Conservation (phyloP, 176 grass and related monocot species). For the Carex myosuroides region DNA sequence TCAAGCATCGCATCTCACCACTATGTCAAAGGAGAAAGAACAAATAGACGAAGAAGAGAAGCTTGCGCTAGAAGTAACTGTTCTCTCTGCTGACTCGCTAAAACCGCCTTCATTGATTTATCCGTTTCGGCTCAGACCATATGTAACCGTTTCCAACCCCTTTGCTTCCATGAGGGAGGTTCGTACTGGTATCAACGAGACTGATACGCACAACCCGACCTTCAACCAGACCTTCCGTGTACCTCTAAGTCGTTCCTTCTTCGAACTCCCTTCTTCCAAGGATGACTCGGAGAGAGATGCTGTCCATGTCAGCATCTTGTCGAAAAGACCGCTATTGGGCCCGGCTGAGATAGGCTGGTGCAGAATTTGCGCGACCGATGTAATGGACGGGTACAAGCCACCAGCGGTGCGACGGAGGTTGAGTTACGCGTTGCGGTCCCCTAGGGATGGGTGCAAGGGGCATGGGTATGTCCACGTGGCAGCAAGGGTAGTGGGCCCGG, state of each 20-base stretch:
- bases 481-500: conserved; percentile 54
- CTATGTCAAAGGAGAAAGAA: not conserved
- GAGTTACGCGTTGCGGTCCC: conserved; percentile 70
- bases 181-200: conserved; percentile 37
- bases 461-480: conserved; percentile 65
- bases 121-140: conserved; percentile 56
- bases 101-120: conserved; percentile 39
- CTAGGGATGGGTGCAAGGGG: conserved; percentile 14
- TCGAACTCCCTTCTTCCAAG: conserved; percentile 18
- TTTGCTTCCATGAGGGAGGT: not conserved
- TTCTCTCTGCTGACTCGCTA: conserved; percentile 70
- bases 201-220: conserved; percentile 30
- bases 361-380: conserved; percentile 40
- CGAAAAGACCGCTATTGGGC: conserved; percentile 27
- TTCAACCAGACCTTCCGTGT: conserved; percentile 48
- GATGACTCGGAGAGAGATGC: not conserved
- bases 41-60: not conserved
- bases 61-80: conserved; percentile 58
- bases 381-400: conserved; percentile 68
- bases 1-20: not conserved
- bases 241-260: conserved; percentile 50
- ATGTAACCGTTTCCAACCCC: conserved; percentile 41
- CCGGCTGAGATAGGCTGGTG: conserved; percentile 65
- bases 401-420: conserved; percentile 53
- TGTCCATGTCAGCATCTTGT: conserved; percentile 42